Conservation (phyloP, 495 filamentous ascomycete species). For the Podospora appendiculata region DNA sequence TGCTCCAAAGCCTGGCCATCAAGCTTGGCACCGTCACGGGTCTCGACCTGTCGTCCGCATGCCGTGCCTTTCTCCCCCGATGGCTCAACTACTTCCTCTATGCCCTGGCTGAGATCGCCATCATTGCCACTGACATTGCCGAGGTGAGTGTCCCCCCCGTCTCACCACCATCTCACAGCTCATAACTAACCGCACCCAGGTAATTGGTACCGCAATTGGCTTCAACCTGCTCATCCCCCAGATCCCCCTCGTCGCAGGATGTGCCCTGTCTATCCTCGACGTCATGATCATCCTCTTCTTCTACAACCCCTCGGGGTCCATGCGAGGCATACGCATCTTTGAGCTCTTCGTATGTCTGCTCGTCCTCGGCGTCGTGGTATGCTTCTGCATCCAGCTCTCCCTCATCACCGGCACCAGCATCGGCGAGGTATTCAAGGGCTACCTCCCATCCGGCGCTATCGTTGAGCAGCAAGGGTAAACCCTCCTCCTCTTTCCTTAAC, state of each 20-base stretch:
- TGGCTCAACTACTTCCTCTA: slow-evolving; percentile 24
- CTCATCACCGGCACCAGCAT: slow-evolving; percentile 61
- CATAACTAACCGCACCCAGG: slow-evolving; percentile 35
- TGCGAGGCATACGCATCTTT: slow-evolving; percentile 67
- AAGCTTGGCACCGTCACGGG: slow-evolving; percentile 26
- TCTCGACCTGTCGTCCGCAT: slow-evolving; percentile 19
- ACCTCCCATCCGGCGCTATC: slow-evolving; percentile 68
- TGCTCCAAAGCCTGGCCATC: slow-evolving; percentile 21
- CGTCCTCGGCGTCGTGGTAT: slow-evolving; percentile 79
- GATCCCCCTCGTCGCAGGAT: slow-evolving; percentile 78
- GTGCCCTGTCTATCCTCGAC: slow-evolving; percentile 76
- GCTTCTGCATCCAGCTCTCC: slow-evolving; percentile 84
- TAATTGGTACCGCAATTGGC: slow-evolving; percentile 88
- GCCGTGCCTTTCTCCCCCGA: slow-evolving; percentile 19
- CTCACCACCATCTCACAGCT: neutral
- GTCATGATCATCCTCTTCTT: slow-evolving; percentile 81
- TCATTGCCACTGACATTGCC: slow-evolving; percentile 51
- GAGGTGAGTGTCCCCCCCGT: slow-evolving; percentile 38
- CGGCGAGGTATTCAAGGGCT: slow-evolving; percentile 77
- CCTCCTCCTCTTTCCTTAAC: neutral
- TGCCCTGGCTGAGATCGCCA: slow-evolving; percentile 18
- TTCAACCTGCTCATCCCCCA: slow-evolving; percentile 70
- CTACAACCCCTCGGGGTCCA: slow-evolving; percentile 67
- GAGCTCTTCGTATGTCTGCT: slow-evolving; percentile 74
- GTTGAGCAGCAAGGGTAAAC: slow-evolving; percentile 48